Evolutionary conservation across 352 stramenopile species (phyloP), one percentile per base, ranked within the genome.

Genomic region (Pythium periplocum): DNA sequence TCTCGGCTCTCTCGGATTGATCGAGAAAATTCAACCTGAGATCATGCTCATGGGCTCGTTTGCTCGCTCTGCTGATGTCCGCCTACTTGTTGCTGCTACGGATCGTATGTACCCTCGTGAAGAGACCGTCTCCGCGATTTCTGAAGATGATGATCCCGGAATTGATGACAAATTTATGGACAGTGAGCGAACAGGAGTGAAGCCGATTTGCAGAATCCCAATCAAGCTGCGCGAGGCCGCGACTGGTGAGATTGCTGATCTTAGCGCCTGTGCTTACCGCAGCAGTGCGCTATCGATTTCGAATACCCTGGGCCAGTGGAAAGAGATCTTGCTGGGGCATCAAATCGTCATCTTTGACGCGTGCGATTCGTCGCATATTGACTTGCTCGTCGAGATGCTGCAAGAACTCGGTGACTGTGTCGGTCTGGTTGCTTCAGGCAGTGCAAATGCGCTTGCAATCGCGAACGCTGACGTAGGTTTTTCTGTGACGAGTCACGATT

Each of bases 371-470:
- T 59, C 62, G 4, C 68, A 83, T 33, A 69, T 77, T 26, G 70
- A 80, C 41, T 45, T 81, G 11, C 49, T 83, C 1, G 70, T 83
- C 6, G 73, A 83, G 49, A 83, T 62, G 10, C 48, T 81, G 7
- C 73, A 83, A 45, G 73, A 83, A 31, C 48, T 83, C 1, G 73
- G 70, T 33, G 73, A 83, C 32, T 75, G 67, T 42, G 73, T 83
- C 26, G 73, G 59, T 0, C 59, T 83, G 4, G 65, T 78, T 7
- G 73, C 73, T 0, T 77, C 70, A 0, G 73, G 73, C 2, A 69
- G 56, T 4, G 69, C 68, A 0, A 78, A 83, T 36, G 73, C 73
- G 1, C 51, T 83, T 7, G 67, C 73, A 17, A 61, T 81, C 39
- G 55, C 62, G 5, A 79, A 69, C 45, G 68, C 70, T 0, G 73